Evolutionary conservation across 1,284 basidiomycete genomes (phyloP), one percentile per base, ranked within the genome.

Genomic region (Xanthoconium separans): DNA sequence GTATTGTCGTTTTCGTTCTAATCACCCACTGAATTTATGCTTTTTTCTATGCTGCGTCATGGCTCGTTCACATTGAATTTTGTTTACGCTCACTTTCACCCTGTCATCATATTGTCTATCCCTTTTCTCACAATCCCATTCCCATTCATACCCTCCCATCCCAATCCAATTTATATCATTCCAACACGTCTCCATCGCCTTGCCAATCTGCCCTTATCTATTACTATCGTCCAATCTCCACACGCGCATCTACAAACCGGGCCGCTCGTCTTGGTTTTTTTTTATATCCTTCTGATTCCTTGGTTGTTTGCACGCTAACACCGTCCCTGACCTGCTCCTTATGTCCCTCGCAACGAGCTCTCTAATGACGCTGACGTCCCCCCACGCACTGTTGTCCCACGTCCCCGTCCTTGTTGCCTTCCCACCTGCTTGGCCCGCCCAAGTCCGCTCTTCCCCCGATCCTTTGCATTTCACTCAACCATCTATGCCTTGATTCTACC

Each of bases 181-280:
- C 39, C 34, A 53, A 53, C 51, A 55, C 53, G 12, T 53, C 56
- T n/a, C 33, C 42, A 58, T 53, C 50, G 47, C 51, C 55, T 58
- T 53, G 24, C 49, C 15, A 37, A 57, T 50, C 53, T 53, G 50
- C 64, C 60, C 56, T 60, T 69, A 72, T 73, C 59, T 73, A 69
- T 72, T 54, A 57, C 60, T 72, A 65, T 68, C 58, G 53, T 56
- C 65, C 52, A 66, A 68, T 65, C 37, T 40, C 18, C 18, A 36
- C 10, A 40, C 11, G 12, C 4, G 9, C 18, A 40, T 40, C n/a
- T 40, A 37, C 36, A 24, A 34, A n/a, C 15, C 13, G 33, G 33
- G 13, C 33, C 12, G n/a, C 10, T 20, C 20, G 18, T 40, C 37
- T 40, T 40, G 37, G 36, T 49, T 31, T 40, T 54, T 27, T 53